Evolutionary conservation across 2,329 filamentous ascomycete genomes (phyloP), one percentile per base, ranked within the genome.

Genomic region (Fusarium sp.): DNA sequence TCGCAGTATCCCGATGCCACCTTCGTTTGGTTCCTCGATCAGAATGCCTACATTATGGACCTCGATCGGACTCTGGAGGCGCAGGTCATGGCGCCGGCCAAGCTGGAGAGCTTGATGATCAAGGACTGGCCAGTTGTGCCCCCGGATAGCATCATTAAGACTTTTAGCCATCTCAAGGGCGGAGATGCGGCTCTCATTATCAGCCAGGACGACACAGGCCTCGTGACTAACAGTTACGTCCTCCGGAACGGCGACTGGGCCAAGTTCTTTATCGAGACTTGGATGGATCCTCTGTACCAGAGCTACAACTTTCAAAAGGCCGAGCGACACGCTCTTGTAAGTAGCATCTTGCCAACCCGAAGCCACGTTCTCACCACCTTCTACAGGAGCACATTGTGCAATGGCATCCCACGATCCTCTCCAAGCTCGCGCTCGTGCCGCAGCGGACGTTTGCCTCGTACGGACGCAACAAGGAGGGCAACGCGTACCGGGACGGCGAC

Each of bases 291-390:
- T 57, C 86, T 98, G 50, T 99, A 97, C 84, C 89, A 96, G 73
- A 94, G 89, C 76, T 99, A 99, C 85, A 97, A 98, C 81, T 99
- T 99, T 80, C 94, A 97, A 80, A 98, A 97, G 82, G 95, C 95
- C 0, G 97, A 99, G 83, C 90, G 88, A 27, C 96, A 99, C 85
- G 95, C 96, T 60, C 84, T 99, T 86, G 97, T 95, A 86, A 81
- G 91, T 82, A 35, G 33, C 36, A 36, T 25, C 6, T 31, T 13
- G 16, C 4, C 6, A 8, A 4, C 45, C 4, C 16, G 22, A 29
- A 50, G 9, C 35, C 22, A 22, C 38, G 33, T 11, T 13, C 5
- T 38, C 22, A 70, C 33, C 65, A 79, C 85, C 73, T 25, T 13
- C 57, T 47, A 22, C 71, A 95, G 93, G 94, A 96, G 84, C 94